Base-by-base conservation (phyloP, 2,329 filamentous ascomycete genomes). In the Trichophaea hybrida region DNA sequence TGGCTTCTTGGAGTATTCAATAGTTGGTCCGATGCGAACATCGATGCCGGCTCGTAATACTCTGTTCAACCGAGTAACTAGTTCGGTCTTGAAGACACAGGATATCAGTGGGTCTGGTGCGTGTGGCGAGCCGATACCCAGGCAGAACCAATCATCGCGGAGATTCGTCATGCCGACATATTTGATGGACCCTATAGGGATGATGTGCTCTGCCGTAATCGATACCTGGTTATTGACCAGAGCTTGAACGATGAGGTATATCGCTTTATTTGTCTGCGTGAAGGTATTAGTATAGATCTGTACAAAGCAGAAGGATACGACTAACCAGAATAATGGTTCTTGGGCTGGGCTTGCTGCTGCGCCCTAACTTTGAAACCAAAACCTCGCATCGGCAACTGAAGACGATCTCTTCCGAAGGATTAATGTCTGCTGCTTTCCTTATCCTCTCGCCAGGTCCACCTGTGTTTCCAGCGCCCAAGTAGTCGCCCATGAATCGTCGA, bases 1-100 rank as follows among this genome's bases (percentile, higher is more conserved):
- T 1, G 93, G 93, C 74, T 98, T 98, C 79, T 97, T 98, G 70
- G 91, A 90, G 73, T 95, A 98, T 71, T 95, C 88, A 67, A 98
- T 90, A 61, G 78, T 79, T 33, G 93, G 84, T n/a, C 76, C 81
- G 63, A 97, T 85, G 73, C 86, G 88, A 52, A 98, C 74, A 70
- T 83, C 88, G 70, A 94, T 80, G 7, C 86, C 83, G 6, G 86
- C 88, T 83, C 61, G 60, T 33, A 64, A 50, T 48, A 53, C 33
- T n/a, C 31, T 10, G 10, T 53, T 53, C 15, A 55, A n/a, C 70
- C 32, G 53, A 0, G 91, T 94, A 70, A 97, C 94, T 73, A 98
- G 84, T 70, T 98, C 93, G 0, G 93, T 98, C 76, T 98, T 98
- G 73, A 98, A 83, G 17, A 96, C 76, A 70, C 93, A 98, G 74